Conservation (phyloP, 345 rosid species). For the Xanthoceras sorbifolium region DNA sequence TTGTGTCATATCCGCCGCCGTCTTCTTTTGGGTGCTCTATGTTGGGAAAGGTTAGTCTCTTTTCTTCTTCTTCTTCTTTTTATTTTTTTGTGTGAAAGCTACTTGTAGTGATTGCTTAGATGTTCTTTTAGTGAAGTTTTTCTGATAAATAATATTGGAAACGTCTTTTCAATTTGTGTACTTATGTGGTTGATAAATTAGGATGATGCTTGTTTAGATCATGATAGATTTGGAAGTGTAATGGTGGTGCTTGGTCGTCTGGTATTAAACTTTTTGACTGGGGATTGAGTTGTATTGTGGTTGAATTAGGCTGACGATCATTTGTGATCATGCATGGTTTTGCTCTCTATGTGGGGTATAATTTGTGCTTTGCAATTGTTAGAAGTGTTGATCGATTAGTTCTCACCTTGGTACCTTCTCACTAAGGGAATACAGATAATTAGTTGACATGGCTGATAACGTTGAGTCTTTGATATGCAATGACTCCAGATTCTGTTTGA, state of each 20-base stretch:
- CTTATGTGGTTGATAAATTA: neutral
- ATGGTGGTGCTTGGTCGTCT: slow-evolving; percentile 10
- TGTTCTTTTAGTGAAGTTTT: neutral
- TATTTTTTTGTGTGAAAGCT: neutral
- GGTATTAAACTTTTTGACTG: too few species aligned
- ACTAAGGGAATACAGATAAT: too few species aligned
- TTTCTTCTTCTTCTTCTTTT: neutral
- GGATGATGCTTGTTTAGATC: neutral
- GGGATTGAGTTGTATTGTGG: neutral
- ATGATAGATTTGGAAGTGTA: neutral
- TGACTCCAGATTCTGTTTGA: neutral
- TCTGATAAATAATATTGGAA: neutral
- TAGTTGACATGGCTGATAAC: neutral
- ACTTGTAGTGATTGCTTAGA: neutral
- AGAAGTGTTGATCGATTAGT: neutral
- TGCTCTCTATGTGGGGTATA: neutral
- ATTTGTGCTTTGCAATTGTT: neutral
- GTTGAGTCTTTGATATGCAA: slow-evolving; percentile 4
- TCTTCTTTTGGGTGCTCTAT: slow-evolving; percentile 78
- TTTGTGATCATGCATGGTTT: neutral
- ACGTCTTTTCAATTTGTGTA: neutral
- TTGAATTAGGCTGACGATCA: neutral
- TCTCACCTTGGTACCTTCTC: neutral
- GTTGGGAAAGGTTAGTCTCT: slow-evolving; percentile 77
- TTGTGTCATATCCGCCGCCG: slow-evolving; percentile 76